Evolutionary conservation across 495 filamentous ascomycete genomes (phyloP).

Genomic region (Thermothielavioides terrestris): DNA sequence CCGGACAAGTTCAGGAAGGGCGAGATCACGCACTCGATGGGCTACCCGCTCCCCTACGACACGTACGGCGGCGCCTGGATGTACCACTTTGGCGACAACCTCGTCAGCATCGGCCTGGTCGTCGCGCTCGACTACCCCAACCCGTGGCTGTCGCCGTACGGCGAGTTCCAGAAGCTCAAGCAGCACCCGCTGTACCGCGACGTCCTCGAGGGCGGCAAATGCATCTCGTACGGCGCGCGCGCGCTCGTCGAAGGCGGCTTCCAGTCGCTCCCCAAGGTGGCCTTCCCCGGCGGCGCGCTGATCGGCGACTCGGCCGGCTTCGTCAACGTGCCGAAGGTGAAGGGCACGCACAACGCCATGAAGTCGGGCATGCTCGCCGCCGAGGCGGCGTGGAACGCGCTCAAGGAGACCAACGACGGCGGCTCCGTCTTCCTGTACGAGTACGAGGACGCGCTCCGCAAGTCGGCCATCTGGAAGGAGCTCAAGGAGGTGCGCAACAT

Average conservation of each 20-base stretch:
- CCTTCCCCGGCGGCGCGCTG: constrained; percentile 90
- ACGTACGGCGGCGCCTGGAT: constrained; percentile 97
- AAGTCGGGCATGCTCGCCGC: constrained; percentile 94
- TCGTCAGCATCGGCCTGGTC: constrained; percentile 88
- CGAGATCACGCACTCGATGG: constrained; percentile 83
- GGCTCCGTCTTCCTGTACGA: constrained; percentile 85
- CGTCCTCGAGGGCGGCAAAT: constrained; percentile 86
- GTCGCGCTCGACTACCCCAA: constrained; percentile 94
- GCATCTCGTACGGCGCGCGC: constrained; percentile 92
- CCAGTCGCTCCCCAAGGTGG: constrained; percentile 92
- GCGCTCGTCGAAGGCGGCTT: constrained; percentile 94
- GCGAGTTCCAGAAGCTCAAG: constrained; percentile 98
- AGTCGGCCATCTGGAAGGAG: constrained; percentile 86
- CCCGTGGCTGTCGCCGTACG: constrained; percentile 92
- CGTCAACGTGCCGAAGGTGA: constrained; percentile 96
- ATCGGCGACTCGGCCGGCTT: constrained; percentile 97
- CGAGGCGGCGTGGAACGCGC: constrained; percentile 72
- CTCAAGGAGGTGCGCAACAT: constrained; percentile 95
- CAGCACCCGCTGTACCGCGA: constrained; percentile 82
- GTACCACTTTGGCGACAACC: constrained; percentile 98
- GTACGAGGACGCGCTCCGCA: constrained; percentile 86
- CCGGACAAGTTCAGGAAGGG: constrained; percentile 88
- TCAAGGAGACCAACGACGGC: constrained; percentile 43
- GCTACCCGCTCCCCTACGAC: constrained; percentile 78
- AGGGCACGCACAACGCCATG: constrained; percentile 97